phyloP scores from a whole-genome alignment of 306 rosid genomes.

The Cucurbita ficifolia region DNA sequence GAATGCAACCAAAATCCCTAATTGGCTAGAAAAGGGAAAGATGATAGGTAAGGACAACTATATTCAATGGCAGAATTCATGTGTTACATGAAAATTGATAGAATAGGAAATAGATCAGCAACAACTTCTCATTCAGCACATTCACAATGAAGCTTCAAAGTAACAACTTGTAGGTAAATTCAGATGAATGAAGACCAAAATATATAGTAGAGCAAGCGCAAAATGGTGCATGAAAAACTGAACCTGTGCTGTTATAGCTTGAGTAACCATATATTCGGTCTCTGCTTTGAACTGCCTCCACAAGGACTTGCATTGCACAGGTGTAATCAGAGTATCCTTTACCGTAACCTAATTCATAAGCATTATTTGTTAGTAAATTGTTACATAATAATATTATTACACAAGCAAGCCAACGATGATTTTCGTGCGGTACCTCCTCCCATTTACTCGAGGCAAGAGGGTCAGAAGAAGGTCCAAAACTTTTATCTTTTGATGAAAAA shows the following conservation, averaged over 20 bases:
- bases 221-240: neutral
- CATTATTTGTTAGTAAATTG: neutral
- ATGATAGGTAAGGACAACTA: too few species aligned
- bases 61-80: neutral
- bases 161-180: neutral
- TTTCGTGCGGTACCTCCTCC: conserved; percentile 57
- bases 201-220: neutral
- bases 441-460: conserved; percentile 79
- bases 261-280: conserved; percentile 63
- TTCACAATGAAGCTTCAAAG: neutral
- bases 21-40: neutral
- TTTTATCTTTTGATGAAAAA: conserved; percentile 27
- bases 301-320: conserved; percentile 76
- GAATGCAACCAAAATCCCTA: neutral
- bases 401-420: conserved; percentile 10
- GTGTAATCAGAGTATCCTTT: conserved; percentile 46
- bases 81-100: neutral
- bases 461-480: conserved; percentile 28
- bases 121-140: neutral
- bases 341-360: conserved; percentile 38
- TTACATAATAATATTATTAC: neutral
- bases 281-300: conserved; percentile 84
- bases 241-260: conserved; percentile 87
- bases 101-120: neutral
- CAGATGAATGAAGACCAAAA: neutral